These are phyloP conservation scores for Lactarius psammicola DNA, from an alignment of 768 basidiomycete genomes.

Conservation along the genomic window DNA sequence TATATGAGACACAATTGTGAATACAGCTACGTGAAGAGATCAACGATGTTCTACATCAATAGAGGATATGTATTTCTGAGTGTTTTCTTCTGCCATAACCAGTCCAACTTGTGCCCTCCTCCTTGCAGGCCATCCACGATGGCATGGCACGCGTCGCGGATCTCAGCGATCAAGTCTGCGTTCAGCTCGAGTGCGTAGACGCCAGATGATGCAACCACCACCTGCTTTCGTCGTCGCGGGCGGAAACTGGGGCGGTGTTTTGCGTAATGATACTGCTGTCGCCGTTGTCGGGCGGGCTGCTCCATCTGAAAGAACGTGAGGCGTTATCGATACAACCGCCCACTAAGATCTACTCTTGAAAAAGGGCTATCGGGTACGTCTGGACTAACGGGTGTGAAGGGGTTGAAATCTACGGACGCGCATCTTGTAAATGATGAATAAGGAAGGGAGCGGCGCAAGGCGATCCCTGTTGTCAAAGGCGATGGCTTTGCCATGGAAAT, in stretches of 20 bases:
- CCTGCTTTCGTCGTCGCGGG: too few species aligned
- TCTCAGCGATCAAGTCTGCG: too few species aligned
- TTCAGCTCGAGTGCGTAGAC: too few species aligned
- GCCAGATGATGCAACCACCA: too few species aligned
- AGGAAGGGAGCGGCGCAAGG: slow-evolving; percentile 36
- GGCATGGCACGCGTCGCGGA: not conserved
- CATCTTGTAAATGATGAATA: slow-evolving; percentile 41
- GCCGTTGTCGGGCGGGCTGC: fast-evolving
- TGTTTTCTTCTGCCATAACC: too few species aligned
- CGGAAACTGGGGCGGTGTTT: too few species aligned
- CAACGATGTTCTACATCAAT: too few species aligned
- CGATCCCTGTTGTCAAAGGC: slow-evolving; percentile 36
- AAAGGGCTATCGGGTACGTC: slow-evolving; percentile 20
- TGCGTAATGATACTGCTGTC: too few species aligned
- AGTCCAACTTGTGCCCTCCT: too few species aligned
- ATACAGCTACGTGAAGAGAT: too few species aligned
- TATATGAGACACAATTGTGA: too few species aligned
- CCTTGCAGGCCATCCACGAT: not conserved
- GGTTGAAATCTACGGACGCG: slow-evolving; percentile 37
- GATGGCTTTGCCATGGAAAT: slow-evolving; percentile 38
- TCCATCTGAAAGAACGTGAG: not conserved
- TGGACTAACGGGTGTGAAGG: slow-evolving; percentile 32
- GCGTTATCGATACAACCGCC: not conserved
- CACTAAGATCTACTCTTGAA: slow-evolving; percentile 11
- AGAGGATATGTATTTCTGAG: too few species aligned